Base-by-base conservation (phyloP, 2,329 filamentous ascomycete species). In the Fusarium sp. region DNA sequence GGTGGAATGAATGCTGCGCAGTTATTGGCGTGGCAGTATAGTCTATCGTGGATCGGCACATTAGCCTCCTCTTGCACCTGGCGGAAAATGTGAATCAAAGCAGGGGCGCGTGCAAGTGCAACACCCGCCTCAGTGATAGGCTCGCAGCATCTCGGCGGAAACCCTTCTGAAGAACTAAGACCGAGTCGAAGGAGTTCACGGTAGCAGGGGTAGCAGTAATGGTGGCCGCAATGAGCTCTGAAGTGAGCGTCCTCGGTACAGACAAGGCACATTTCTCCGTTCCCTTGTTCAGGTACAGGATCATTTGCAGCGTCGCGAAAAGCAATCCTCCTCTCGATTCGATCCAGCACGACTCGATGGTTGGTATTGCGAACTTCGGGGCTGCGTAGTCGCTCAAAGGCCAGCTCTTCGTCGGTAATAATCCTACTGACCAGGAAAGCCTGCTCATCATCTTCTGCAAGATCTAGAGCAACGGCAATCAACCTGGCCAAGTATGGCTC, bases 81-180 rank as follows among this genome's bases (percentile, higher is more conserved):
- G 0, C 77, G 75, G 45, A 66, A 77, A 3, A 79, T 50, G 6
- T 73, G 63, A 3, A 79, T 50, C 5, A 79, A 63, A 5, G 59
- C 66, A 7, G 78, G 76, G 2, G 69, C 70, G 2, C 57, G 38
- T 1, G 66, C 70, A 15, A 59, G 66, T 1, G 53, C 53, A 15
- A 79, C 28, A 1, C 61, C 70, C 5, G 8, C 59, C 30, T 77
- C 78, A 15, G 26, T 14, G 7, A 79, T 68, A 14, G 53, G 64
- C 14, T 35, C 22, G 38, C 77, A 79, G 45, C 78, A 79, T 14
- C 64, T 72, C 0, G 78, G 77, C 6, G 78, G 78, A 18, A 79
- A 79, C 11, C 69, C 69, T 3, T 64, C 45, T 17, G 70, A 65
- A 12, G 67, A 74, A 3, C 62, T 60, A 9, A 79, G 70, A 4